These are phyloP conservation scores for Corylus heterophylla DNA, from an alignment of 306 rosid species.

Conservation along the genomic window DNA sequence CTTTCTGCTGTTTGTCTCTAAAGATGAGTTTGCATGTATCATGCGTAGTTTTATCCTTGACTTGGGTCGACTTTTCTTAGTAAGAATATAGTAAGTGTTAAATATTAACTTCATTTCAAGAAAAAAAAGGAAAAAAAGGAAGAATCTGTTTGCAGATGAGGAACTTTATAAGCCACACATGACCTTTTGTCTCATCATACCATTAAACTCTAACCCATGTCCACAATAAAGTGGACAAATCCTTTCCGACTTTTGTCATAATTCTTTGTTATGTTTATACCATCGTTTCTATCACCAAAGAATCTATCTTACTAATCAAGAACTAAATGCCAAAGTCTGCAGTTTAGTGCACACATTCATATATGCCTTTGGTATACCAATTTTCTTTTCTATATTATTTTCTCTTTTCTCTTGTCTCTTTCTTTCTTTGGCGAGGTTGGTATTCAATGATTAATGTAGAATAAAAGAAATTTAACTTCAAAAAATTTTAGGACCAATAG, in stretches of 20 bases:
- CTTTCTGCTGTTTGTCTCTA: too few relatives aligned
- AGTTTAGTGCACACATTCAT: neutral
- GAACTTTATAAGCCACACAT: neutral
- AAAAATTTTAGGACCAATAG: neutral
- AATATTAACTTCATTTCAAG: too few relatives aligned
- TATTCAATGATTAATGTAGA: neutral
- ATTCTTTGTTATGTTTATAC: neutral
- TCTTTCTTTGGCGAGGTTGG: neutral
- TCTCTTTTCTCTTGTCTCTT: neutral
- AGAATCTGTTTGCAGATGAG: neutral
- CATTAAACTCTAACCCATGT: neutral
- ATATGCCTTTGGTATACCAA: neutral
- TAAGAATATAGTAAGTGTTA: too few relatives aligned
- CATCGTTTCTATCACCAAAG: neutral
- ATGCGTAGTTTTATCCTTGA: too few relatives aligned
- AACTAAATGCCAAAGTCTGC: constrained; percentile 18
- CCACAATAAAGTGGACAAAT: constrained; percentile 13
- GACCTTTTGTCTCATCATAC: constrained; percentile 6
- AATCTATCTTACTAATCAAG: neutral
- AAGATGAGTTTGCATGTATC: too few relatives aligned
- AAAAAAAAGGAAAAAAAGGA: too few relatives aligned
- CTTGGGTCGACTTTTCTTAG: too few relatives aligned
- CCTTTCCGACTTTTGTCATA: neutral
- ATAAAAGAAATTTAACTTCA: neutral
- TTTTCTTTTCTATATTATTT: neutral